Evolutionary conservation across 371 early-diverging fungal species (phyloP), one percentile per base, ranked within the genome.

Genomic region (Mucor irregularis): DNA sequence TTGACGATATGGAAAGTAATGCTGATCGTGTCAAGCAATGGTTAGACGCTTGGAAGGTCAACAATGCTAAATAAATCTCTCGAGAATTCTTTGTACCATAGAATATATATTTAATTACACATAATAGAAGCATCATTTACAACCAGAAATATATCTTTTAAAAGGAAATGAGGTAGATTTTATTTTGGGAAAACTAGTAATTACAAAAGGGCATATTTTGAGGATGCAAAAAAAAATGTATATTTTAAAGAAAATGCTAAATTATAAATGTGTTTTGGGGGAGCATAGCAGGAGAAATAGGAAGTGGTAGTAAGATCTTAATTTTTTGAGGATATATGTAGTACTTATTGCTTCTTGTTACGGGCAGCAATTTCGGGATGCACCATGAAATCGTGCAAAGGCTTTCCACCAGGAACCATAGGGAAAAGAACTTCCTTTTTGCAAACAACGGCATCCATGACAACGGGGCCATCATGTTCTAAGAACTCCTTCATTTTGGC

Each of bases 351-450:
- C 40, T 62, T 45, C 33, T 64, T 54, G 39, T 64, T 50, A 19
- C 60, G 65, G 34, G 59, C 60, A 38, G 55, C 56, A 21, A 64
- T 59, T 16, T 26, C 10, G 30, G 84, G 83, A 58, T 86, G 87
- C 39, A 83, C 66, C 65, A 86, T 82, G 42, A 86, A 86, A 66
- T 98, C 95, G 73, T 95, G 79, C 43, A 98, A 78, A 9, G 89
- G 91, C 74, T 90, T 94, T 49, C 96, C 95, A 53, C 92, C 98
- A 13, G 98, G 95, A 4, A 93, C 95, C 98, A 98, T 98, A 17
- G 98, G 98, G 73, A 86, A 93, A 14, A 98, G 90, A 61, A 94
- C 94, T 77, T 96, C 96, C 34, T 86, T 68, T 66, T 93, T 93
- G 64, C 90, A 91, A 3, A 95, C 93, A 42, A 90, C 85, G 40